Percentiles rank a stretch among this genome's conserved stretches.
Conservation (phyloP, 495 filamentous ascomycete genomes). For the Echria macrotheca region DNA sequence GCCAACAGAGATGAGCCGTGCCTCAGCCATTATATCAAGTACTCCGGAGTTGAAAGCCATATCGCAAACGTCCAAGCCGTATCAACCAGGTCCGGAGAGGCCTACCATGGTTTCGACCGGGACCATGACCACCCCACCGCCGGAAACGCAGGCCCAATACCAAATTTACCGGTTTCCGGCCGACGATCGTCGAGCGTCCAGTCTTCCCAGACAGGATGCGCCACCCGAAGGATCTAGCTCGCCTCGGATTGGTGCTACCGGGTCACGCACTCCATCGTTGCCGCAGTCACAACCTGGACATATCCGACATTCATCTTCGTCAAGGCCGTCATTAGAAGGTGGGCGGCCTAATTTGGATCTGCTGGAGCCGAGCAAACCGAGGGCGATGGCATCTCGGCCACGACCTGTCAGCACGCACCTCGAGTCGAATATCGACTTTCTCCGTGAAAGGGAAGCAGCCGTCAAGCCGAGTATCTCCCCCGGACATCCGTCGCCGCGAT, state of each 20-base stretch:
- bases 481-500: conserved; percentile 30
- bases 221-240: conserved; percentile 25
- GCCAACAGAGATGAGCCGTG: conserved; percentile 41
- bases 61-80: conserved; percentile 40
- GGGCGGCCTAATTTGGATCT: conserved; percentile 60
- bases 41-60: conserved; percentile 50
- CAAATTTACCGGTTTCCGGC: conserved; percentile 61
- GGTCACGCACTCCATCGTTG: conserved; percentile 39
- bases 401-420: conserved; percentile 62
- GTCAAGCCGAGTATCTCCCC: conserved; percentile 32
- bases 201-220: conserved; percentile 39
- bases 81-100: conserved; percentile 55
- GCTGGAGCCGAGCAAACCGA: conserved; percentile 42
- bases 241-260: conserved; percentile 18
- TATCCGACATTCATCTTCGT: conserved; percentile 54
- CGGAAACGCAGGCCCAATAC: conserved; percentile 46
- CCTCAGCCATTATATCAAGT: conserved; percentile 47
- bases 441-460: conserved; percentile 57
- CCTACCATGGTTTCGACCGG: conserved; percentile 85
- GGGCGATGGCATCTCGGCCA: conserved; percentile 18
- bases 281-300: conserved; percentile 44
- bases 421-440: conserved; percentile 68
- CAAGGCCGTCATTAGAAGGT: conserved; percentile 74
- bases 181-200: conserved; percentile 52
- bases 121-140: conserved; percentile 79